These are phyloP conservation scores for Vitis cinerea DNA, from an alignment of 164 flowering plant species.

Conservation along the genomic window DNA sequence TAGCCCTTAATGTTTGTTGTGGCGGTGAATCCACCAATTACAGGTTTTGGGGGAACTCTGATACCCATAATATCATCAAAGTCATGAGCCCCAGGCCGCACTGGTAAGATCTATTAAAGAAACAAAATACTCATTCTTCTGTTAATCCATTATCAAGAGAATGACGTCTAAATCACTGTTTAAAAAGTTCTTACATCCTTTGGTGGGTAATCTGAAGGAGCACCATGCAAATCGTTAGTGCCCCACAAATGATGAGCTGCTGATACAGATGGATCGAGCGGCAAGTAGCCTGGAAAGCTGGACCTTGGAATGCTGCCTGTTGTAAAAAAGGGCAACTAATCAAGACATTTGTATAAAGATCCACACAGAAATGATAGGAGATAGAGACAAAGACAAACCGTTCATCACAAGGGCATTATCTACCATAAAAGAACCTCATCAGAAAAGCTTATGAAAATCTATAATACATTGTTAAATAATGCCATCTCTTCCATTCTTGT, in stretches of 20 bases:
- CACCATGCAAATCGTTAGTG: slow-evolving; percentile 25
- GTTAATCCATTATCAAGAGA: not conserved
- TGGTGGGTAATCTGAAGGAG: slow-evolving; percentile 34
- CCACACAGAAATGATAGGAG: not conserved
- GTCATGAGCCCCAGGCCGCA: slow-evolving; percentile 37
- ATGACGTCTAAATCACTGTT: not conserved
- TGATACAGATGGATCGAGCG: slow-evolving; percentile 38
- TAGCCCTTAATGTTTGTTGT: slow-evolving; percentile 33
- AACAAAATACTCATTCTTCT: not conserved
- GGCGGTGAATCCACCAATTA: slow-evolving; percentile 31
- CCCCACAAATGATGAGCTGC: slow-evolving; percentile 21
- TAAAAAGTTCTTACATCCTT: slow-evolving; percentile 35
- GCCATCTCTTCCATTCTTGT: not conserved
- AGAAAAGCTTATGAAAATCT: not conserved
- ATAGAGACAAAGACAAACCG: not conserved
- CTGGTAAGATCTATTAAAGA: slow-evolving; percentile 33
- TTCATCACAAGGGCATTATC: not conserved
- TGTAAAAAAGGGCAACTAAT: slow-evolving; percentile 8
- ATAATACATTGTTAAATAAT: not conserved
- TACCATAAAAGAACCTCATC: not conserved
- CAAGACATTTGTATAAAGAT: slow-evolving; percentile 4
- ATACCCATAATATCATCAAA: slow-evolving; percentile 26
- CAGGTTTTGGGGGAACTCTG: slow-evolving; percentile 33
- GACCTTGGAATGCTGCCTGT: slow-evolving; percentile 28
- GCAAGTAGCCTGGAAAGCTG: slow-evolving; percentile 44